Evolutionary conservation across 78 protist genomes (phyloP).

Genomic region (Chrysochromulina parva): DNA sequence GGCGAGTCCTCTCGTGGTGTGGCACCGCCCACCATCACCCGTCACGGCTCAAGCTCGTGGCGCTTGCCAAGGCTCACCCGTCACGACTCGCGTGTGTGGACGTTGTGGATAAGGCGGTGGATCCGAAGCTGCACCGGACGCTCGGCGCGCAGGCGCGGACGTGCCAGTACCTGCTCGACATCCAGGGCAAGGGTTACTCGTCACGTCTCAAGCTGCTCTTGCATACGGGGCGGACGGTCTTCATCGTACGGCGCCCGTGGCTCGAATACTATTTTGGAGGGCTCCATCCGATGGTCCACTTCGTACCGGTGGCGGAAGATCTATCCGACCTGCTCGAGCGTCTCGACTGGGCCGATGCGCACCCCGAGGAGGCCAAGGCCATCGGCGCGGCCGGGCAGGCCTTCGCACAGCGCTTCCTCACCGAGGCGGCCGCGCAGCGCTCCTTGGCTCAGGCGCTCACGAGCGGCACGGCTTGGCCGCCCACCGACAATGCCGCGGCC

Average conservation of each 20-base stretch:
- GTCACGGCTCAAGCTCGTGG: background rate
- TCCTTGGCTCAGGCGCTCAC: background rate
- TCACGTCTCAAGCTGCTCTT: background rate
- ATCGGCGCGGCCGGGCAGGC: background rate
- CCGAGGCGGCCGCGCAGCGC: background rate
- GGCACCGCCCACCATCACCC: background rate
- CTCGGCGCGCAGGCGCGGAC: background rate
- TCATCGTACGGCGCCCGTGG: background rate
- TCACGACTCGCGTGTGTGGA: background rate
- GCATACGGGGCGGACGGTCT: background rate
- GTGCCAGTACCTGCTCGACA: background rate
- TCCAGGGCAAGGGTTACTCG: background rate
- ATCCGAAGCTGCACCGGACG: background rate
- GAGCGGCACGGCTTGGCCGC: too few relatives aligned
- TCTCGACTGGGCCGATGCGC: background rate
- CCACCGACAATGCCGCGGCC: too few relatives aligned
- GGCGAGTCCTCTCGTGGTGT: background rate
- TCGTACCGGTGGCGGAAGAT: background rate
- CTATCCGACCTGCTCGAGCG: background rate
- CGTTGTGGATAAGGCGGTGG: background rate
- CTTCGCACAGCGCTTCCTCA: background rate
- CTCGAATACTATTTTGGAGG: background rate
- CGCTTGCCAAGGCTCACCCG: background rate
- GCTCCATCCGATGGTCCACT: background rate
- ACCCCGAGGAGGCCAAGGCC: background rate